Evolutionary conservation across 331 rosid genomes (phyloP).

Genomic region (Pyrus hybrid): DNA sequence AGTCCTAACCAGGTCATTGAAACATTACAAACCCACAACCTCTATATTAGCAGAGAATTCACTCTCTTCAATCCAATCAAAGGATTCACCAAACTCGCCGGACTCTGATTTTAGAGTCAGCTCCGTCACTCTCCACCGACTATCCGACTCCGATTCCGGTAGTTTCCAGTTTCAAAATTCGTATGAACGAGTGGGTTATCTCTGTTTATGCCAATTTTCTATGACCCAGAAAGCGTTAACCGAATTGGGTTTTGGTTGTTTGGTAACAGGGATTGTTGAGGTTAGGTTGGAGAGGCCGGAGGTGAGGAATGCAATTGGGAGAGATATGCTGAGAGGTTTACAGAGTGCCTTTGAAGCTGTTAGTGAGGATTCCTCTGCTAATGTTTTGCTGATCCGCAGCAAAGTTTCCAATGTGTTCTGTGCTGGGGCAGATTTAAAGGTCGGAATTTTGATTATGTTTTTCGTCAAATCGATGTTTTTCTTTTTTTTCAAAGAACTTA

Average conservation of each 20-base stretch:
- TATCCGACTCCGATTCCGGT: constrained; percentile 63
- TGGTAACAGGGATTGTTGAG: constrained; percentile 55
- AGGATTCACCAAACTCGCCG: constrained; percentile 33
- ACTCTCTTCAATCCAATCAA: not conserved
- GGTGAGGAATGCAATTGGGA: constrained; percentile 80
- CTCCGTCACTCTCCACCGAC: constrained; percentile 49
- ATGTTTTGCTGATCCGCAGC: constrained; percentile 62
- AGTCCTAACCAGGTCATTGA: constrained; percentile 21
- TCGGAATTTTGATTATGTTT: constrained; percentile 50
- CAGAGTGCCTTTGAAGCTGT: constrained; percentile 45
- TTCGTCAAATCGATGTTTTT: not conserved
- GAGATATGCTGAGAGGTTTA: constrained; percentile 54
- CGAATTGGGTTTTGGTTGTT: not conserved
- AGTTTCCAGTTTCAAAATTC: not conserved
- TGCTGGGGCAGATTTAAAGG: constrained; percentile 87
- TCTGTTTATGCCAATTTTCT: not conserved
- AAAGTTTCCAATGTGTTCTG: constrained; percentile 81
- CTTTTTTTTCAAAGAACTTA: not conserved
- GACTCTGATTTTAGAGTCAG: constrained; percentile 52
- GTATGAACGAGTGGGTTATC: not conserved
- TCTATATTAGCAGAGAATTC: constrained; percentile 8
- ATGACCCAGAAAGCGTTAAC: not conserved
- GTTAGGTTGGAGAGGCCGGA: constrained; percentile 62
- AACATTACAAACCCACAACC: constrained; percentile 21
- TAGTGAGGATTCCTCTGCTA: constrained; percentile 39